Evolutionary conservation across 495 filamentous ascomycete species (phyloP).

Genomic region (Lentithecium fluviatile): DNA sequence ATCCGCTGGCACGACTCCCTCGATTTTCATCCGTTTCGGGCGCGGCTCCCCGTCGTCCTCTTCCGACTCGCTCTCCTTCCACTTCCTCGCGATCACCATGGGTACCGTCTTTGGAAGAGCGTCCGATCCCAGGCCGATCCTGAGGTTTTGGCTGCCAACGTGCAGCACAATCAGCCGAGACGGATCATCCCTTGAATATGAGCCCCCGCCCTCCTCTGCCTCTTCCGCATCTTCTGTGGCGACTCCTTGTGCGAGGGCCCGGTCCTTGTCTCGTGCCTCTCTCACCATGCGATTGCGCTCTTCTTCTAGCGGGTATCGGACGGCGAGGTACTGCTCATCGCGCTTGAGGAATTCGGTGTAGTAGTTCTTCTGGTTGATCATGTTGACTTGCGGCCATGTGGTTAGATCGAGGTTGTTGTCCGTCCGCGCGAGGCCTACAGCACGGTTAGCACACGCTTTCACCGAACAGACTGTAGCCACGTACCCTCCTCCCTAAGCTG

Average conservation of each 20-base stretch:
- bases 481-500: slow-evolving; percentile 45
- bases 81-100: slow-evolving; percentile 83
- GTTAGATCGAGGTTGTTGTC: slow-evolving; percentile 97
- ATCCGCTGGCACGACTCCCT: slow-evolving; percentile 51
- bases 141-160: slow-evolving; percentile 94
- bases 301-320: slow-evolving; percentile 82
- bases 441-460: slow-evolving; percentile 15
- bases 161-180: slow-evolving; percentile 96
- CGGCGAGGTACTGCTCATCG: slow-evolving; percentile 90
- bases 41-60: slow-evolving; percentile 72
- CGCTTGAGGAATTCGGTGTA: slow-evolving; percentile 99
- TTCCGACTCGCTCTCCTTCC: slow-evolving; percentile 74
- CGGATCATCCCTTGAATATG: slow-evolving; percentile 50
- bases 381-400: slow-evolving; percentile 84
- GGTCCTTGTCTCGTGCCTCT: slow-evolving; percentile 80
- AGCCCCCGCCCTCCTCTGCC: slow-evolving; percentile 52
- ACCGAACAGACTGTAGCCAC: background rate
- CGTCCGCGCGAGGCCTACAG: slow-evolving; percentile 81
- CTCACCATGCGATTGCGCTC: slow-evolving; percentile 73
- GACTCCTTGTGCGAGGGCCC: slow-evolving; percentile 70
- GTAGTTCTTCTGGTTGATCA: slow-evolving; percentile 99
- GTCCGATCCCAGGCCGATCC: slow-evolving; percentile 91
- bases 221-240: slow-evolving; percentile 55
- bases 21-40: slow-evolving; percentile 81
- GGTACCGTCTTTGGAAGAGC: slow-evolving; percentile 90